These are phyloP conservation scores for Cryptosporidium bovis DNA, from an alignment of 169 alveolate genomes.

Conservation along the genomic window DNA sequence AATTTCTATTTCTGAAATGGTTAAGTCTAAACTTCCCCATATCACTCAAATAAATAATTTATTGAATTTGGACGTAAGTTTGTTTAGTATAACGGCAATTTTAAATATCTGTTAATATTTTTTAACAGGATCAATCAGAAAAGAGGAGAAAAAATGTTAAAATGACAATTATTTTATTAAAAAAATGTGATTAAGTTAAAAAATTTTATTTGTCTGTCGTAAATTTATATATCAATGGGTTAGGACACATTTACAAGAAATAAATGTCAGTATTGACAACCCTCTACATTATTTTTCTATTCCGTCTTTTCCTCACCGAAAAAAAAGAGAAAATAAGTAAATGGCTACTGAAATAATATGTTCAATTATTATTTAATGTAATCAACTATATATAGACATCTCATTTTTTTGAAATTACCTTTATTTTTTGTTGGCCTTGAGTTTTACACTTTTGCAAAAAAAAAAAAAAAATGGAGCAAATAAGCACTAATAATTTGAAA, in stretches of 20 bases:
- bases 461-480: too few species aligned
- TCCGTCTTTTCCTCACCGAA: conserved; percentile 38
- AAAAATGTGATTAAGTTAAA: background rate
- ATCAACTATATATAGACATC: too few species aligned
- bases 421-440: too few species aligned
- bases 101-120: background rate
- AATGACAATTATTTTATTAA: conserved; percentile 18
- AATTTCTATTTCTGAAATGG: conserved; percentile 37
- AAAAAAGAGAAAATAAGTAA: background rate
- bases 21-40: conserved; percentile 23
- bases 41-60: conserved; percentile 1
- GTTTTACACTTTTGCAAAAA: too few species aligned
- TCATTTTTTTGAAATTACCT: too few species aligned
- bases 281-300: conserved; percentile 11
- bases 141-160: conserved; percentile 47
- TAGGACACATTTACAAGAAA: background rate
- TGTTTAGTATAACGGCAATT: background rate
- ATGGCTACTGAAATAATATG: background rate
- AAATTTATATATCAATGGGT: too few species aligned
- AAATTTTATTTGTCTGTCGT: background rate
- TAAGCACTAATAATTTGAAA: too few species aligned
- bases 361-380: background rate
- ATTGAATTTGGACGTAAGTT: conserved; percentile 46
- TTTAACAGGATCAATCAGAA: conserved; percentile 20
- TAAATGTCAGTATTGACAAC: conserved; percentile 11